phyloP scores from a whole-genome alignment of 2,329 filamentous ascomycete genomes.

The Bertia moriformis region DNA sequence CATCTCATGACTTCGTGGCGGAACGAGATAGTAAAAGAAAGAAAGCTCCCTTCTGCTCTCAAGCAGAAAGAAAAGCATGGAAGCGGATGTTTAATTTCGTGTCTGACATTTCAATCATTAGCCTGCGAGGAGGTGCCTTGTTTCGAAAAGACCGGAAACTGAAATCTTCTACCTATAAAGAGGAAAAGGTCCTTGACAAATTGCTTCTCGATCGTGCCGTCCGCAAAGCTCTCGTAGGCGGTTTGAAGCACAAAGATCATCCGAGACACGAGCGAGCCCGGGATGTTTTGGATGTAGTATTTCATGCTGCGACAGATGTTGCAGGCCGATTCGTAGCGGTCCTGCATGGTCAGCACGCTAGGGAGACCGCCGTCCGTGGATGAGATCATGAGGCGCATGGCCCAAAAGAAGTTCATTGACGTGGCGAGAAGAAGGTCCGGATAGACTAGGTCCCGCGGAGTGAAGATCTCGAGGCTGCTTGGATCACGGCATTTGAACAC shows the following conservation, averaged over 20 bases:
- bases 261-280: constrained; percentile 11
- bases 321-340: constrained; percentile 12
- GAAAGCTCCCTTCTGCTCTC: too few relatives aligned
- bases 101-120: too few relatives aligned
- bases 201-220: constrained; percentile 11
- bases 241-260: constrained; percentile 13
- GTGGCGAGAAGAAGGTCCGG: constrained; percentile 11
- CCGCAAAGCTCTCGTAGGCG: constrained; percentile 11
- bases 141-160: background rate
- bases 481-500: background rate
- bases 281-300: constrained; percentile 11
- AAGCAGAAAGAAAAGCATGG: too few relatives aligned
- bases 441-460: constrained; percentile 6
- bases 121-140: background rate
- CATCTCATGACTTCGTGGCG: too few relatives aligned
- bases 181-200: constrained; percentile 10
- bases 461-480: background rate
- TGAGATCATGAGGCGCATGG: constrained; percentile 10
- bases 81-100: too few relatives aligned
- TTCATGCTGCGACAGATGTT: constrained; percentile 14
- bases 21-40: too few relatives aligned
- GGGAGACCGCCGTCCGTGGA: constrained; percentile 8
- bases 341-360: constrained; percentile 7
- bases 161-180: constrained; percentile 2
- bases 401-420: constrained; percentile 11